These are phyloP conservation scores for Saccharomyces pastorianus DNA, from an alignment of 1,139 yeast genomes.

Conservation along the genomic window DNA sequence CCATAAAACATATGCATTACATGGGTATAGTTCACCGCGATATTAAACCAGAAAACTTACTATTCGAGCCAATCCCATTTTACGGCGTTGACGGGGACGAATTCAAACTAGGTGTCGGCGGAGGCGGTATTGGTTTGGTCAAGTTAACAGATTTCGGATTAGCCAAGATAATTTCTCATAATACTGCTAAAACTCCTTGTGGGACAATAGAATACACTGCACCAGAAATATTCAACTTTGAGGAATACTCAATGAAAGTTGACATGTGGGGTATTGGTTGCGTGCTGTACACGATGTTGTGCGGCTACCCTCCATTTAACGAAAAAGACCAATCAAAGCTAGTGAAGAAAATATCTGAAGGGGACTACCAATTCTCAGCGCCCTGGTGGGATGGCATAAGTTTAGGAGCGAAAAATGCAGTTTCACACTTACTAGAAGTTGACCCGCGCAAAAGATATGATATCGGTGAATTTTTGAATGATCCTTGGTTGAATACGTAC, in stretches of 20 bases:
- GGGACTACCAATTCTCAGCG: conserved; percentile 65
- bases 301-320: conserved; percentile 96
- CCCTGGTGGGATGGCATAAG: conserved; percentile 96
- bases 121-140: conserved; percentile 80
- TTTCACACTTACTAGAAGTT: conserved; percentile 61
- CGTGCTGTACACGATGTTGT: conserved; percentile 75
- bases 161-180: conserved; percentile 68
- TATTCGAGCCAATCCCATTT: conserved; percentile 63
- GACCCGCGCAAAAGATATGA: conserved; percentile 67
- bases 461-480: conserved; percentile 62
- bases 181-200: conserved; percentile 65
- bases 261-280: conserved; percentile 97
- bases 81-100: conserved; percentile 88
- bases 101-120: conserved; percentile 70
- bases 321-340: conserved; percentile 48
- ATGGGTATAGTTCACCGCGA: conserved; percentile 90
- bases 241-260: conserved; percentile 68
- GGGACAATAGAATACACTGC: conserved; percentile 91
- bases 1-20: conserved; percentile 73
- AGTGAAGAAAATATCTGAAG: conserved; percentile 69
- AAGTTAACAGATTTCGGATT: conserved; percentile 91
- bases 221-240: conserved; percentile 80
- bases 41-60: conserved; percentile 86
- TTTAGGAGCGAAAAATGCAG: conserved; percentile 63
- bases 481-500: conserved; percentile 54